Evolutionary conservation across 116 monocot species (phyloP).

Genomic region (Thalassia testudinum): DNA sequence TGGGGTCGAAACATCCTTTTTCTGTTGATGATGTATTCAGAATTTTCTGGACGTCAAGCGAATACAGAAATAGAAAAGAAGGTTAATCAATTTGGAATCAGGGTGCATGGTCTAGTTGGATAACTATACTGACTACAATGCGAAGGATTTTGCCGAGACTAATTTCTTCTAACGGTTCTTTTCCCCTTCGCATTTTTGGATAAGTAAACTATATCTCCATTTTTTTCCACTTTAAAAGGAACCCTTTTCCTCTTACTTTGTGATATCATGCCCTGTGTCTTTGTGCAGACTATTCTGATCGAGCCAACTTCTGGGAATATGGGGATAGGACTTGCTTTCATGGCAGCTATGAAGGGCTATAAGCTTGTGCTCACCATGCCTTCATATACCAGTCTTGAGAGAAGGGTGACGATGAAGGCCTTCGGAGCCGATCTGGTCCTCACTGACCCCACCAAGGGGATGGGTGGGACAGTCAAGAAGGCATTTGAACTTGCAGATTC

Average conservation of each 20-base stretch:
- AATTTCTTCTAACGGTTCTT: too few relatives aligned
- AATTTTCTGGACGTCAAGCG: too few relatives aligned
- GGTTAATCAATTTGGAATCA: too few relatives aligned
- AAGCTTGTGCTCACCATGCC: conserved; percentile 90
- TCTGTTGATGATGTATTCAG: too few relatives aligned
- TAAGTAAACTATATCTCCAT: too few relatives aligned
- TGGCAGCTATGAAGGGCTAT: conserved; percentile 84
- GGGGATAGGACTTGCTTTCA: conserved; percentile 75
- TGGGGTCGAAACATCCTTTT: too few relatives aligned
- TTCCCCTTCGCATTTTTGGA: too few relatives aligned
- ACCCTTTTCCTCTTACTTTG: not conserved
- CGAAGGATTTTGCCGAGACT: too few relatives aligned
- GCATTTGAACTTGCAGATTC: conserved; percentile 70
- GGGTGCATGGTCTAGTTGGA: too few relatives aligned
- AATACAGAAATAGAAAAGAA: too few relatives aligned
- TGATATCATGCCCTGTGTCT: not conserved
- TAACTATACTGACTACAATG: too few relatives aligned
- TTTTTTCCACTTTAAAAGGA: too few relatives aligned
- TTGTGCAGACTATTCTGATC: conserved; percentile 63
- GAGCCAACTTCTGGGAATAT: conserved; percentile 98
- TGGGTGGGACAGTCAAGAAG: conserved; percentile 91
- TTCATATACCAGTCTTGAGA: conserved; percentile 88
- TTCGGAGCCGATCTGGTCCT: conserved; percentile 84
- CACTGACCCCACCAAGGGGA: conserved; percentile 87
- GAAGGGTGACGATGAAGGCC: conserved; percentile 85